These are phyloP conservation scores for Podospora anserina DNA, from an alignment of 495 filamentous ascomycete species.

Conservation along the genomic window DNA sequence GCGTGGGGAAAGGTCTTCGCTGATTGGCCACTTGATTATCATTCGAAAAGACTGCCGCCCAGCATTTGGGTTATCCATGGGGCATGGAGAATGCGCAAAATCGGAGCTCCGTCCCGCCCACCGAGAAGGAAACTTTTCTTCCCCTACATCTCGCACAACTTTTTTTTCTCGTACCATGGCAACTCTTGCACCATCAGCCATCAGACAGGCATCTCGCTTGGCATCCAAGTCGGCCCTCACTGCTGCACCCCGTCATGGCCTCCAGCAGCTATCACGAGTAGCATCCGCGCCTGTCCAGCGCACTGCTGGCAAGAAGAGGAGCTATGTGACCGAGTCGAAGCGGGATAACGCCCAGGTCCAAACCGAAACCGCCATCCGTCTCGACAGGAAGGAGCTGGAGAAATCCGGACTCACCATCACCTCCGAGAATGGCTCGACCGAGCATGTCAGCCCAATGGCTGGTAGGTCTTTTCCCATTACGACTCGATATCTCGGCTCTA, in stretches of 20 bases:
- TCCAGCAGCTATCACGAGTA: slow-evolving; percentile 44
- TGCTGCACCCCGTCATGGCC: slow-evolving; percentile 46
- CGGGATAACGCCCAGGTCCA: slow-evolving; percentile 76
- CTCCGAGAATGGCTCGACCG: slow-evolving; percentile 43
- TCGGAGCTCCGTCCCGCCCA: slow-evolving; percentile 18
- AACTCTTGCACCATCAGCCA: slow-evolving; percentile 62
- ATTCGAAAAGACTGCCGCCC: slow-evolving; percentile 1
- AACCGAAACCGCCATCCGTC: slow-evolving; percentile 74
- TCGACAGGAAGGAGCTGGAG: slow-evolving; percentile 79
- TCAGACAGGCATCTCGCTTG: slow-evolving; percentile 75
- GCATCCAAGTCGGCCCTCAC: slow-evolving; percentile 54
- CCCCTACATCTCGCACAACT: slow-evolving; percentile 13
- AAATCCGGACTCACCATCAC: slow-evolving; percentile 62
- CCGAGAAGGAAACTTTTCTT: slow-evolving; percentile 16
- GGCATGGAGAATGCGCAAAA: slow-evolving; percentile 16
- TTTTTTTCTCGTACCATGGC: slow-evolving; percentile 55
- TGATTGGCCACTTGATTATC: background rate
- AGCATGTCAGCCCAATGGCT: slow-evolving; percentile 73
- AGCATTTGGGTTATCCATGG: slow-evolving; percentile 13
- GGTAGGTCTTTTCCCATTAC: slow-evolving; percentile 39
- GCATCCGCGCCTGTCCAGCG: slow-evolving; percentile 25
- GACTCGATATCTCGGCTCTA: background rate
- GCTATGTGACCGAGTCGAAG: slow-evolving; percentile 84
- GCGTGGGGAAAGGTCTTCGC: background rate
- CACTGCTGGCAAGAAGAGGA: slow-evolving; percentile 44